Percentiles rank a stretch among this genome's conserved stretches.
These are phyloP conservation scores for Neonectria ditissima DNA, from an alignment of 2,329 filamentous ascomycete species.

Conservation along the genomic window DNA sequence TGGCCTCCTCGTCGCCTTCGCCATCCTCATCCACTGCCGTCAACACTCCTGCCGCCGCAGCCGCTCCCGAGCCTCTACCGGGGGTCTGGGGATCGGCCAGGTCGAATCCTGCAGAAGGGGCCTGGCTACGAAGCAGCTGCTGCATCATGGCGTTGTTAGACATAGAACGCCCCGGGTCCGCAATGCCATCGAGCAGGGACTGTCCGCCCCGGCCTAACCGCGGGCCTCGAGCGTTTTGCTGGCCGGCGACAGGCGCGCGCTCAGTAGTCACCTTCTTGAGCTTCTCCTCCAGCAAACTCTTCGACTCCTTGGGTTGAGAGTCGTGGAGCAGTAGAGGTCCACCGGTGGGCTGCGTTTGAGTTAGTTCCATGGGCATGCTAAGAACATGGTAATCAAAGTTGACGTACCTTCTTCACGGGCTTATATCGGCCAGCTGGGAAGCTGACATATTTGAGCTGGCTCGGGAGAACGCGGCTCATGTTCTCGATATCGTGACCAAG, in stretches of 20 bases:
- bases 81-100: constrained; percentile 46
- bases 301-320: constrained; percentile 80
- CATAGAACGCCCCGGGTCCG: constrained; percentile 48
- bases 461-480: constrained; percentile 93
- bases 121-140: constrained; percentile 57
- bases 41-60: constrained; percentile 81
- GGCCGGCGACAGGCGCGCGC: constrained; percentile 69
- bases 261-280: constrained; percentile 82
- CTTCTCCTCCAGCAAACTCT: constrained; percentile 89
- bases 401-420: constrained; percentile 84
- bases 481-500: constrained; percentile 96
- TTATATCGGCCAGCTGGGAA: constrained; percentile 92
- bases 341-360: constrained; percentile 78
- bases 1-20: constrained; percentile 79
- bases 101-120: constrained; percentile 48
- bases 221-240: constrained; percentile 47
- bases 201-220: constrained; percentile 49
- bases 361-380: constrained; percentile 37
- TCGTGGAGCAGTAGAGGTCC: constrained; percentile 93
- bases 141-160: constrained; percentile 52
- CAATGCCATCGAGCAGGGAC: constrained; percentile 52
- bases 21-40: constrained; percentile 90
- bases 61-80: constrained; percentile 65
- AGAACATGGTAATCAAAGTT: background rate
- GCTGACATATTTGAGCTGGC: constrained; percentile 94